Evolutionary conservation across 768 basidiomycete species (phyloP), one percentile per base, ranked within the genome.

Genomic region (Rickenella mellea): DNA sequence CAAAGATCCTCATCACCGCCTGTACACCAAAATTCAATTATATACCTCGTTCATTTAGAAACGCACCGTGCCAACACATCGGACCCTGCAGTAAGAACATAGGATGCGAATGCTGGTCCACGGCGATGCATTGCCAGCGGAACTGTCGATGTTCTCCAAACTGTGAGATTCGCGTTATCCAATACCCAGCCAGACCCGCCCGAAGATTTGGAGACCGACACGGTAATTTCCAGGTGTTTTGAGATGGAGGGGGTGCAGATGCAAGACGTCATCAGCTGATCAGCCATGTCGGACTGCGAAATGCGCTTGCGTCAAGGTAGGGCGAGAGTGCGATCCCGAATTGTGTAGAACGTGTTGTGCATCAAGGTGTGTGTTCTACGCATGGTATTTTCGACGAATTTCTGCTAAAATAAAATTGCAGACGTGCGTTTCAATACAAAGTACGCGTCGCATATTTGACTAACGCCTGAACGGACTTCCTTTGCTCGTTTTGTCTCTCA

Each of bases 241-340:
- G 9, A 59, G 69, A 29, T 65, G 57, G 52, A 60, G 54, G 41
- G 71, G 72, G 1, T 76, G 73, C 48, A 50, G 51, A 38, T 71
- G 69, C 22, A 57, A 49, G 27, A 54, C 29, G 21, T 27, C 39
- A 15, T 26, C 49, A 25, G n/a, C n/a, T n/a, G n/a, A n/a, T n/a
- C 40, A 45, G 2, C 63, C 54, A 44, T 55, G 53, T 29, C 22
- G 19, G 8, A 5, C 4, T 1, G 29, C 37, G 0, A 42, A 26
- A 3, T 78, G 76, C 48, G 27, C 51, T 1, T 79, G 78, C 55
- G 40, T 26, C 1, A 39, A 27, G 5, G 20, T 51, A 0, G 30
- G 21, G 0, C 60, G 70, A 37, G 76, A 79, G 52, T 80, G 78
- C 46, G 64, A 72, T 45, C 76, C 76, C 14, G 73, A 73, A 8